phyloP scores from a whole-genome alignment of 805 yeast species.

The Wickerhamomyces strasburgensis region DNA sequence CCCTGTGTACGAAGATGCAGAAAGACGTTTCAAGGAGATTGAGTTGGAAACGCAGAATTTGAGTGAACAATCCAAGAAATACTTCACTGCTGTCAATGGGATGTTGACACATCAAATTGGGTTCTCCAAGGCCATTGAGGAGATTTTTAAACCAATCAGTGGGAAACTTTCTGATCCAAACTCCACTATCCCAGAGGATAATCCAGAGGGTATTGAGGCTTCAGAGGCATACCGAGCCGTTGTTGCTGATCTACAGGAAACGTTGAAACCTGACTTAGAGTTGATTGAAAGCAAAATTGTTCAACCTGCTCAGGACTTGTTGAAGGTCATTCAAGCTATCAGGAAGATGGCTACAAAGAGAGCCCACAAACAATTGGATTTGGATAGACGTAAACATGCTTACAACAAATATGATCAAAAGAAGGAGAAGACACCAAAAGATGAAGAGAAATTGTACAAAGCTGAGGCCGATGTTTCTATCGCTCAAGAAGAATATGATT shows the following conservation, averaged over 20 bases:
- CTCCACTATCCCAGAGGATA: slow-evolving; percentile 81
- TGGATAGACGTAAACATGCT: slow-evolving; percentile 76
- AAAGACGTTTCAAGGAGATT: slow-evolving; percentile 88
- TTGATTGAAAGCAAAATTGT: slow-evolving; percentile 87
- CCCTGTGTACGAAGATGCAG: slow-evolving; percentile 92
- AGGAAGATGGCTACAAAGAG: slow-evolving; percentile 94
- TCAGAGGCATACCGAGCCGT: slow-evolving; percentile 86
- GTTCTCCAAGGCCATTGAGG: slow-evolving; percentile 92
- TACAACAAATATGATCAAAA: slow-evolving; percentile 72
- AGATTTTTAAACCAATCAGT: slow-evolving; percentile 91
- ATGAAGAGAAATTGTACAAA: slow-evolving; percentile 83
- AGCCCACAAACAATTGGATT: slow-evolving; percentile 90
- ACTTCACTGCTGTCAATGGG: slow-evolving; percentile 86
- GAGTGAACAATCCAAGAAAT: slow-evolving; percentile 84
- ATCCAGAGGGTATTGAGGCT: slow-evolving; percentile 95
- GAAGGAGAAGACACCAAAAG: slow-evolving; percentile 79
- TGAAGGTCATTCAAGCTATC: slow-evolving; percentile 74
- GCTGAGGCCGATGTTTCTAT: slow-evolving; percentile 86
- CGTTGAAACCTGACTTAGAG: slow-evolving; percentile 88
- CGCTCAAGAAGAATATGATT: slow-evolving; percentile 94
- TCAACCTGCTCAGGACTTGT: slow-evolving; percentile 85
- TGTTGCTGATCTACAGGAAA: slow-evolving; percentile 78
- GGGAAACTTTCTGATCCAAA: slow-evolving; percentile 91
- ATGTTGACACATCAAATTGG: slow-evolving; percentile 93
- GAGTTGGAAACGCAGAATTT: slow-evolving; percentile 86